Base-by-base conservation (phyloP, 176 grass and related monocot species). In the Aegilops speltoides region DNA sequence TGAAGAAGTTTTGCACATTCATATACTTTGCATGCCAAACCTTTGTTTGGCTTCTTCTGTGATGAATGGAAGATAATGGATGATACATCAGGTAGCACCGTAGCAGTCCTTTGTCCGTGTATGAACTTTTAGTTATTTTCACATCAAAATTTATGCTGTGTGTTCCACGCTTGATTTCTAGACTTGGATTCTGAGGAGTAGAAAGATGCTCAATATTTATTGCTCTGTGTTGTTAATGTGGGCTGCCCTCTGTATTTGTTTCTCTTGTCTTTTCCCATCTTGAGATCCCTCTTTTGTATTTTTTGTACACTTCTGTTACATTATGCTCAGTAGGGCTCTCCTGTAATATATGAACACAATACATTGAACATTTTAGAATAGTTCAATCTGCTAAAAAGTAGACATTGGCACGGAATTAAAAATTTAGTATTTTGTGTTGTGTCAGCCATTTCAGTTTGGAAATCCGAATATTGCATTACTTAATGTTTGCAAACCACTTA, bases 351-450 rank as follows among this genome's bases (percentile, higher is more conserved):
- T 37, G 19, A 43, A 43, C 69, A 73, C 37, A 24, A 61, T 86
- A 19, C 11, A 50, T 61, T 73, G 56, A 56, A 37, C 3, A 61
- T 60, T n/a, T 77, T 22, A 81, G 76, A 73, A 20, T 77, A 76
- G 6, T 86, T 10, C 37, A 82, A 77, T 46, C 83, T 79, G n/a
- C 11, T 69, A 23, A 40, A 79, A 89, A 86, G 29, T 82, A 4
- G 36, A 77, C 1, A 29, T 70, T 52, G 20, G n/a, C 31, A 46
- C 24, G 36, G n/a, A 37, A 16, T 6, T 72, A 29, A 7, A 37
- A 22, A 17, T 36, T 73, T 15, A n/a, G 17, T 65, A 31, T 80
- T 74, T 75, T 45, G 11, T 43, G 12, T 79, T 41, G 59, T 68
- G 60, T 65, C 9, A 24, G 1, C 12, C 48, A 63, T 45, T 43